Base-by-base conservation (phyloP, 1,284 basidiomycete genomes). In the Entoloma clypeatum region DNA sequence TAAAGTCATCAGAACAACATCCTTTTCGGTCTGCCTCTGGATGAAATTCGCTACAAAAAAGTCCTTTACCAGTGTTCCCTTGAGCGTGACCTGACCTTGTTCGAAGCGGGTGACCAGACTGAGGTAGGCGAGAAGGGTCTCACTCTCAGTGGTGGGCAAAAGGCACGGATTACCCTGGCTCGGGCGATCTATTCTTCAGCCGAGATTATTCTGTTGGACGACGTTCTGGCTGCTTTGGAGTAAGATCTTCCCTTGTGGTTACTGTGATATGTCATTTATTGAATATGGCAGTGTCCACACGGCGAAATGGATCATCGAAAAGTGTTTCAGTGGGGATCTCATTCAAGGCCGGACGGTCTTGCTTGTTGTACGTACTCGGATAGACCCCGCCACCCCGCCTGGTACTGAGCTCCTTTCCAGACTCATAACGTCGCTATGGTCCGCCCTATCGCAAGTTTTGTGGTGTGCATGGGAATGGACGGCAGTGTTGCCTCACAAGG, bases 21-120 rank as follows among this genome's bases (percentile, higher is more conserved):
- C 48, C 52, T 92, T 22, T 96, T 95, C 60, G 85, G 86, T 22
- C 66, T 84, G 4, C 77, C 81, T 0, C 89, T 75, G 50, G 74
- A 87, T 46, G 76, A 82, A 54, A 70, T 72, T 30, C 75, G 92
- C 1, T 94, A 93, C 56, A 71, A 79, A 43, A 76, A 75, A 50
- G 81, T 56, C 2, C 31, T 86, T 11, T 57, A 77, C 24, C 79
- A 80, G 50, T 86, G 83, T 48, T 79, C 69, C 1, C 62, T 88
- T 19, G 71, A 77, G 51, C 71, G 70, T 3, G 85, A 88, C 51
- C 61, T 87, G 4, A 67, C 66, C 18, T 55, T 86, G 13, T 83
- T 86, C 50, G 77, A 83, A 31, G 84, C 83, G 30, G 83, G 85
- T 0, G 86, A 90, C 53, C 52, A 69, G 44, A 88, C 86, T 0